phyloP scores from a whole-genome alignment of 1,284 basidiomycete genomes.

The Ganoderma sp. region DNA sequence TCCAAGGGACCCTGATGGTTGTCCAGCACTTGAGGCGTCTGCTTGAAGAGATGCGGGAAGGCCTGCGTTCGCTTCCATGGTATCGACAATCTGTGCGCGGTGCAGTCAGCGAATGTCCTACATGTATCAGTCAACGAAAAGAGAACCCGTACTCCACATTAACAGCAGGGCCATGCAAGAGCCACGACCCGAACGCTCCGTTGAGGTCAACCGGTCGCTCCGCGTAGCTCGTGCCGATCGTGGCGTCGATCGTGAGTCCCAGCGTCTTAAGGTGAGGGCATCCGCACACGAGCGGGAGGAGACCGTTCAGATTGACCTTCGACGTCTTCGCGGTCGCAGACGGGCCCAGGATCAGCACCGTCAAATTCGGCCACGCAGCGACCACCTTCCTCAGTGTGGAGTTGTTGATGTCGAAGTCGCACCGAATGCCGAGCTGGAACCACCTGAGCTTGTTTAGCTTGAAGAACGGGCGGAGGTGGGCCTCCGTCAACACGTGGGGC shows the following conservation, averaged over 20 bases:
- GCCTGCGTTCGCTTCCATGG: too few species aligned
- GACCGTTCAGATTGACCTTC: constrained; percentile 9
- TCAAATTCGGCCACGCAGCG: constrained; percentile 8
- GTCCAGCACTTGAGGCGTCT: neutral
- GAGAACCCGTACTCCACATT: neutral
- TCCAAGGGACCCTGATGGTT: neutral
- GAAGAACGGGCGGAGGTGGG: constrained; percentile 7
- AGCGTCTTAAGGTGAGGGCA: constrained; percentile 11
- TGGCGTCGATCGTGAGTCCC: constrained; percentile 6
- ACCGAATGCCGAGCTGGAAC: neutral
- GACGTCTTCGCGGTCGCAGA: neutral
- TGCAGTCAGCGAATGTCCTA: neutral
- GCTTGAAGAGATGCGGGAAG: neutral
- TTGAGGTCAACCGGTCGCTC: neutral
- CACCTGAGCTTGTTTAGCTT: neutral
- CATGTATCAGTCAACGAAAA: neutral
- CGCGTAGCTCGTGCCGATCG: neutral
- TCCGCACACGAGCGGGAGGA: constrained; percentile 10
- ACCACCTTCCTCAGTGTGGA: neutral
- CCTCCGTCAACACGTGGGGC: neutral
- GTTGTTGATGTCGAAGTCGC: constrained; percentile 13
- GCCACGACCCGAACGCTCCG: neutral
- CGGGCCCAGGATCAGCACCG: constrained; percentile 8
- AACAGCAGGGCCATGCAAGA: neutral
- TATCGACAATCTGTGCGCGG: neutral